Evolutionary conservation across 164 flowering plant genomes (phyloP).

Genomic region (Nymphaea thermarum): DNA sequence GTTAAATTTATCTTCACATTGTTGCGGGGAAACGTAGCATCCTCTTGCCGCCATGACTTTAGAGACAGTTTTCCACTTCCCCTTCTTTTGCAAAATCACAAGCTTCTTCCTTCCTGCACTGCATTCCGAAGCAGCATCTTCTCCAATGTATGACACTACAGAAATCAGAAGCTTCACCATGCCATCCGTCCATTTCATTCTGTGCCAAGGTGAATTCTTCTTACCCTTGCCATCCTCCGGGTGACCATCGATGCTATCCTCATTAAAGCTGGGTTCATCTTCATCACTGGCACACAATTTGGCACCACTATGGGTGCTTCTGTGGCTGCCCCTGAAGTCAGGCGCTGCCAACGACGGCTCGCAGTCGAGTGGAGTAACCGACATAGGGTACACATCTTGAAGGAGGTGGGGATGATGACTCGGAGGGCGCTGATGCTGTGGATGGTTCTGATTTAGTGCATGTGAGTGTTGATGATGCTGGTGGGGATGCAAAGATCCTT

Average conservation of each 20-base stretch:
- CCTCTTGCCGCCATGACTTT: conserved; percentile 71
- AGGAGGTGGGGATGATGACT: conserved; percentile 7
- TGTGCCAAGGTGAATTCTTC: conserved; percentile 13
- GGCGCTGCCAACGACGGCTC: neutral
- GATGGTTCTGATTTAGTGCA: neutral
- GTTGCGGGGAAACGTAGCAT: conserved; percentile 76
- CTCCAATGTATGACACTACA: conserved; percentile 10
- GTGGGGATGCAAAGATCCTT: conserved; percentile 10
- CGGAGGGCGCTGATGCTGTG: conserved; percentile 3
- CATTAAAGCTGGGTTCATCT: conserved; percentile 13
- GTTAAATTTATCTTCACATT: conserved; percentile 85
- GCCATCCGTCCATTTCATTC: conserved; percentile 14
- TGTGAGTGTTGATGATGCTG: conserved; percentile 1
- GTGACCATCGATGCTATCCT: conserved; percentile 18
- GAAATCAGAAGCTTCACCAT: conserved; percentile 12
- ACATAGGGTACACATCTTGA: conserved; percentile 10
- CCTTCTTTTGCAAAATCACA: conserved; percentile 50
- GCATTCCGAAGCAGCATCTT: conserved; percentile 10
- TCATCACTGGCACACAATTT: conserved; percentile 11
- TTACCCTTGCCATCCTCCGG: conserved; percentile 11
- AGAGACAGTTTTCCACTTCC: conserved; percentile 73
- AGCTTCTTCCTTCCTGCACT: conserved; percentile 18
- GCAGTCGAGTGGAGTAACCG: conserved; percentile 1
- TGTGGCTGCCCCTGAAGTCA: neutral
- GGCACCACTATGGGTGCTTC: neutral